These are phyloP conservation scores for Pythium plurisporium DNA, from an alignment of 352 stramenopile species.

Conservation along the genomic window DNA sequence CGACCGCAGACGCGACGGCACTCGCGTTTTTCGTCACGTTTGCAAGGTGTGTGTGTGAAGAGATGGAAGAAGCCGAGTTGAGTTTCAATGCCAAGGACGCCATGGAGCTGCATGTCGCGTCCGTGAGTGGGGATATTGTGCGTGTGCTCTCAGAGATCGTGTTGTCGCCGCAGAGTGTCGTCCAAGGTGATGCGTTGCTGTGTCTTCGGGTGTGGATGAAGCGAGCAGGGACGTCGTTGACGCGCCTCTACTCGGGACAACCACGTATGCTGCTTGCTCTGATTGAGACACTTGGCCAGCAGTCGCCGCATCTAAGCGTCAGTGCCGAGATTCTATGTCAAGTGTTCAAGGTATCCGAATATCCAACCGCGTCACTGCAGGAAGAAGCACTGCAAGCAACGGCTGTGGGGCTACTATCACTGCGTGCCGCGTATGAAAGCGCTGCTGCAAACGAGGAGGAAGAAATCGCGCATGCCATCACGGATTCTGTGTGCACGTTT, in stretches of 20 bases:
- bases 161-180: constrained; percentile 13
- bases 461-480: constrained; percentile 56
- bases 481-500: constrained; percentile 55
- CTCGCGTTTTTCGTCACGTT: constrained; percentile 52
- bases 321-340: constrained; percentile 57
- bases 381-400: constrained; percentile 39
- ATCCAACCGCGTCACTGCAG: constrained; percentile 42
- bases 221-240: constrained; percentile 51
- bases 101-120: constrained; percentile 51
- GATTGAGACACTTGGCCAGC: constrained; percentile 43
- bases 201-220: constrained; percentile 60
- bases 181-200: constrained; percentile 50
- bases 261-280: constrained; percentile 35
- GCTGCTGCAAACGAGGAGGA: constrained; percentile 47
- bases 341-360: constrained; percentile 53
- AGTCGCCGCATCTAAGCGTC: constrained; percentile 38
- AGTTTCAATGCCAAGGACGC: constrained; percentile 54
- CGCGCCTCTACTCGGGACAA: constrained; percentile 40
- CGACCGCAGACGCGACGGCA: constrained; percentile 23
- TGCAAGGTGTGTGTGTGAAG: constrained; percentile 57
- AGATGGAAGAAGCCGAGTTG: constrained; percentile 60
- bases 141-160: constrained; percentile 47
- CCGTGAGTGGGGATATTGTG: constrained; percentile 41
- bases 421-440: constrained; percentile 41
- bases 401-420: constrained; percentile 42